Evolutionary conservation across 2,329 filamentous ascomycete species (phyloP), one percentile per base, ranked within the genome.

Genomic region (Paracoccidioides lutzii): DNA sequence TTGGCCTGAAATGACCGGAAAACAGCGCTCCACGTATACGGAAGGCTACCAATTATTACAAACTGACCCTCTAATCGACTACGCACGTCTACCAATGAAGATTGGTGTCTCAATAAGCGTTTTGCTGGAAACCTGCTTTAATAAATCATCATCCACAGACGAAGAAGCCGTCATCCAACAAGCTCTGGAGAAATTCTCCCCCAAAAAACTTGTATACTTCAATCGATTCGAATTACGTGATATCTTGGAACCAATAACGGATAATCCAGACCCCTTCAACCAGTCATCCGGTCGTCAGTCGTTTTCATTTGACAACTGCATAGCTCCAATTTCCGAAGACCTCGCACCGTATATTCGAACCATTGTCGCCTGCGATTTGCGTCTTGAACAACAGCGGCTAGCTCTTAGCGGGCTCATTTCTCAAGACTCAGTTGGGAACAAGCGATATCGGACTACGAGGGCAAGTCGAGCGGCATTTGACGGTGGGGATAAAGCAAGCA

Each of bases 271-370:
- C 54, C 63, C 66, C 4, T 65, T 68, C 40, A 64, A 69, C 15
- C 57, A 63, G 3, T 56, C 68, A 12, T 66, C 64, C 28, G 69
- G 68, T 9, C 69, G 70, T 12, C 62, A 69, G 52, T 67, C 85
- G 0, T 90, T 88, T 0, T 82, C 85, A 0, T 89, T 95, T 61
- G 89, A 95, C 63, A 81, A 87, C 45, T 82, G 82, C 0, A 73
- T 86, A 63, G 68, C 70, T 0, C 75, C 84, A 22, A 81, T 95
- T 37, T 78, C 81, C 0, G 73, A 84, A 10, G 93, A 98, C 60
- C 76, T 97, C 1, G 90, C 90, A 0, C 93, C 94, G 0, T 97
- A 88, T 67, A 81, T 97, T n/a, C 86, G 94, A 9, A 78, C 79
- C 41, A 97, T 98, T 58, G 83, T 91, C 1, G 77, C 83, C 0